Evolutionary conservation across 139 green algal genomes (phyloP), one percentile per base, ranked within the genome.

Genomic region (Coelastrella sp.): DNA sequence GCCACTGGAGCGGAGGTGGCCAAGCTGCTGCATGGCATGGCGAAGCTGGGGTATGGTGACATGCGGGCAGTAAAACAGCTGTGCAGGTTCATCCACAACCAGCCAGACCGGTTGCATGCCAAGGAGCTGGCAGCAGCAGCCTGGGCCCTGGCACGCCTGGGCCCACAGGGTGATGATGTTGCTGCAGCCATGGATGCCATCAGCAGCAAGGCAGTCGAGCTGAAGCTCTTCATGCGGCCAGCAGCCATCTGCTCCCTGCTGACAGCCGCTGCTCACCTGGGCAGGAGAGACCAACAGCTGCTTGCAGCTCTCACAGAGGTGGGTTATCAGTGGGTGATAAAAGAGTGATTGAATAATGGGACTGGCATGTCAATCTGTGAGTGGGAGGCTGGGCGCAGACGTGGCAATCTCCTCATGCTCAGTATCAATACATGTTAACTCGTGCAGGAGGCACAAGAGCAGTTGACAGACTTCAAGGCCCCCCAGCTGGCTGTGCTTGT

Each of bases 11-110:
- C 68, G 12, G 80, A 88, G 11, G 80, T 86, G 8, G 60, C 81
- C 7, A 68, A 88, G 80, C 68, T 91, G 80, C 88, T 91, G 68
- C 81, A 91, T 68, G 88, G 88, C 70, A 60, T 91, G 15, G 80
- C 88, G 19, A 58, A 25, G 75, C 63, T 91, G 56, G 75, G 78
- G 9, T 11, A 27, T 20, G 17, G 17, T 7, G 12, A 66, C 25
- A 25, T 6, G 12, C 10, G 12, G 10, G 35, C 14, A 10, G 58
- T 74, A 7, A 19, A 17, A 10, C 74, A 87, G 63, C 49, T 84
- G 22, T 76, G 86, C 59, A 65, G 19, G 22, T 85, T 83, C n/a
- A 63, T 84, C 8, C 19, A 14, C 11, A 24, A 22, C 10, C 59
- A 90, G 24, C 86, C 84, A 6, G 9, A 81, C 20, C 24, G 68